Conservation (phyloP, 2,329 filamentous ascomycete species). For the Fusarium sp. region DNA sequence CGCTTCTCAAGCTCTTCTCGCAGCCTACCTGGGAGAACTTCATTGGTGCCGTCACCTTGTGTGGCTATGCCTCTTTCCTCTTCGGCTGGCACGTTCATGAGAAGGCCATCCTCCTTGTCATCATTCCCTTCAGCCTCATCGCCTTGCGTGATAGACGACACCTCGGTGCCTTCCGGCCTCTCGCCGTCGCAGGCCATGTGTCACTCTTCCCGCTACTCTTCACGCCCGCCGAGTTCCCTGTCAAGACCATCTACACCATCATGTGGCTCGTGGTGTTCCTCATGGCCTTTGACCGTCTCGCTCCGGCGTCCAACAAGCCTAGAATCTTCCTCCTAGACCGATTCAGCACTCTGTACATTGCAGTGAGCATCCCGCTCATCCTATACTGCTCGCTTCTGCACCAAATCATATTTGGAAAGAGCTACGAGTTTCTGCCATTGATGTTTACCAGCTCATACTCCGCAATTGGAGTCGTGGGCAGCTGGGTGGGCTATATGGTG, state of each 20-base stretch:
- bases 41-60: conserved; percentile 86
- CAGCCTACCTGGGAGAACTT: conserved; percentile 88
- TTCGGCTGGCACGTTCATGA: conserved; percentile 99
- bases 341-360: conserved; percentile 88
- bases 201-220: conserved; percentile 95
- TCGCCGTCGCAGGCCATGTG: conserved; percentile 93
- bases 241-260: conserved; percentile 92
- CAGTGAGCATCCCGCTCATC: conserved; percentile 86
- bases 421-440: conserved; percentile 87
- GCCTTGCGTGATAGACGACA: conserved; percentile 89
- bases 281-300: conserved; percentile 83
- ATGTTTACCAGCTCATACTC: conserved; percentile 98
- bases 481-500: conserved; percentile 93
- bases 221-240: conserved; percentile 87
- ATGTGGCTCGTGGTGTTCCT: conserved; percentile 90
- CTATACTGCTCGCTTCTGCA: conserved; percentile 88
- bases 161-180: conserved; percentile 86
- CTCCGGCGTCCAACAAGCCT: conserved; percentile 79
- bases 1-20: conserved; percentile 81
- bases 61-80: conserved; percentile 94
- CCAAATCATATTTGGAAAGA: conserved; percentile 79
- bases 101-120: conserved; percentile 92
- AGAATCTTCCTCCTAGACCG: conserved; percentile 90
- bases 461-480: conserved; percentile 91
- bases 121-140: conserved; percentile 93